Percentiles rank a stretch among this genome's conserved stretches.
These are phyloP conservation scores for Aspergillus indologenus DNA, from an alignment of 495 filamentous ascomycete species.

Conservation along the genomic window DNA sequence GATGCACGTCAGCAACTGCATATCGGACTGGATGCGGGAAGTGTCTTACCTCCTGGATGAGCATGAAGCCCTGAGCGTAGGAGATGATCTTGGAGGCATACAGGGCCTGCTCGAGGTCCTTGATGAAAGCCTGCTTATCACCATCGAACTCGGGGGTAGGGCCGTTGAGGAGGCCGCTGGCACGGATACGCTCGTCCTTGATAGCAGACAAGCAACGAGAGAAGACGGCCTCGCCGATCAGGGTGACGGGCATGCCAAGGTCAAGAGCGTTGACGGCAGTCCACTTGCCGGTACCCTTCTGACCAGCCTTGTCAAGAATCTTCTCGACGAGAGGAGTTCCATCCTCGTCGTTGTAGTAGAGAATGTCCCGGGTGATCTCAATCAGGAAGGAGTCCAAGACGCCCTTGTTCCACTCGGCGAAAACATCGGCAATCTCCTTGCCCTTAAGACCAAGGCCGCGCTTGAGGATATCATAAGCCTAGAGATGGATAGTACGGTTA, in stretches of 20 bases:
- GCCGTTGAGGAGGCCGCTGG: slow-evolving; percentile 73
- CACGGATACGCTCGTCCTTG: slow-evolving; percentile 88
- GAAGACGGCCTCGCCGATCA: slow-evolving; percentile 97
- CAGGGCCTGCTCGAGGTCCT: slow-evolving; percentile 95
- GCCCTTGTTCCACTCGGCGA: slow-evolving; percentile 96
- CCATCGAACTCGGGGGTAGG: slow-evolving; percentile 78
- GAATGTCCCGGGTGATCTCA: slow-evolving; percentile 96
- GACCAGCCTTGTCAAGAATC: slow-evolving; percentile 96
- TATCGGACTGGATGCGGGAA: not conserved
- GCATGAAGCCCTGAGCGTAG: slow-evolving; percentile 99
- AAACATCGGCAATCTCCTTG: slow-evolving; percentile 94
- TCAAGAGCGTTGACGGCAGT: slow-evolving; percentile 98
- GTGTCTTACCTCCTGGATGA: slow-evolving; percentile 88
- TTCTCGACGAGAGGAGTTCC: slow-evolving; percentile 90
- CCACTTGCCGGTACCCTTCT: slow-evolving; percentile 99
- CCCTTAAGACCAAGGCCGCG: slow-evolving; percentile 78
- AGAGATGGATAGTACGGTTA: not conserved
- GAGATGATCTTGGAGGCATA: slow-evolving; percentile 99
- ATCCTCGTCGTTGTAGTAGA: slow-evolving; percentile 95
- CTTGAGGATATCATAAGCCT: slow-evolving; percentile 99
- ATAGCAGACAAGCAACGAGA: slow-evolving; percentile 89
- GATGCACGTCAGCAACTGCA: not conserved
- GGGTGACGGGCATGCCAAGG: slow-evolving; percentile 96
- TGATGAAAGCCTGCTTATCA: slow-evolving; percentile 88
- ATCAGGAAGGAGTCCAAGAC: slow-evolving; percentile 99